Evolutionary conservation across 768 basidiomycete genomes (phyloP).

Genomic region (Hypholoma sublateritium): DNA sequence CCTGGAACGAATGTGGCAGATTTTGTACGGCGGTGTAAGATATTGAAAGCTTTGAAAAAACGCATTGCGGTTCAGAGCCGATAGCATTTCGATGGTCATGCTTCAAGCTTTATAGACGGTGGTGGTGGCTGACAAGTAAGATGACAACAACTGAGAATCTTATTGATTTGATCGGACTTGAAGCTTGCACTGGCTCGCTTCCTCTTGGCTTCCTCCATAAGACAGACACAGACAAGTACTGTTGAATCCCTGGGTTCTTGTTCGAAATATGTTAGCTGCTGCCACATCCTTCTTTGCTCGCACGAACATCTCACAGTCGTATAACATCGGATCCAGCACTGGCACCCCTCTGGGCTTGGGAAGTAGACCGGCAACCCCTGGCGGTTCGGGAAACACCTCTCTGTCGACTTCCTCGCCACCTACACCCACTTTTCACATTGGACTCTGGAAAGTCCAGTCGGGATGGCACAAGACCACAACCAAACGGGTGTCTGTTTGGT

Average conservation of each 20-base stretch:
- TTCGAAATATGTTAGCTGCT: conserved; percentile 65
- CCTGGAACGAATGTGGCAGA: conserved; percentile 41
- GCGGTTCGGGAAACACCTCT: conserved; percentile 22
- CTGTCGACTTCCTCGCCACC: conserved; percentile 37
- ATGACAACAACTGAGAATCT: not conserved
- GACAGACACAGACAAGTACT: not conserved
- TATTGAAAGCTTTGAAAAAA: conserved; percentile 43
- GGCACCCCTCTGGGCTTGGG: conserved; percentile 9
- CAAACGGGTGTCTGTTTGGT: conserved; percentile 93
- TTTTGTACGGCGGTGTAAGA: conserved; percentile 47
- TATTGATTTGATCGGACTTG: not conserved
- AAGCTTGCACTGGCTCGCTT: not conserved
- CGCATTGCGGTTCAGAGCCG: conserved; percentile 31
- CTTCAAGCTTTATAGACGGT: not conserved
- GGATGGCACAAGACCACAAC: conserved; percentile 87
- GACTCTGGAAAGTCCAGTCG: conserved; percentile 86
- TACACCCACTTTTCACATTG: conserved; percentile 64
- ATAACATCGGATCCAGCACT: conserved; percentile 51
- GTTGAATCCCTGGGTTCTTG: not conserved
- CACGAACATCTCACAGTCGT: conserved; percentile 79
- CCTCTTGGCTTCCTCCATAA: not conserved
- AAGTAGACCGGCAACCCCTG: conserved; percentile 53
- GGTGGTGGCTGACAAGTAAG: conserved; percentile 2
- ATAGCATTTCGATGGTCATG: not conserved
- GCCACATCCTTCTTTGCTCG: conserved; percentile 83